Percentiles rank a stretch among this genome's conserved stretches.
Evolutionary conservation across 1,139 yeast species (phyloP).

Genomic region (Hyphopichia burtonii): DNA sequence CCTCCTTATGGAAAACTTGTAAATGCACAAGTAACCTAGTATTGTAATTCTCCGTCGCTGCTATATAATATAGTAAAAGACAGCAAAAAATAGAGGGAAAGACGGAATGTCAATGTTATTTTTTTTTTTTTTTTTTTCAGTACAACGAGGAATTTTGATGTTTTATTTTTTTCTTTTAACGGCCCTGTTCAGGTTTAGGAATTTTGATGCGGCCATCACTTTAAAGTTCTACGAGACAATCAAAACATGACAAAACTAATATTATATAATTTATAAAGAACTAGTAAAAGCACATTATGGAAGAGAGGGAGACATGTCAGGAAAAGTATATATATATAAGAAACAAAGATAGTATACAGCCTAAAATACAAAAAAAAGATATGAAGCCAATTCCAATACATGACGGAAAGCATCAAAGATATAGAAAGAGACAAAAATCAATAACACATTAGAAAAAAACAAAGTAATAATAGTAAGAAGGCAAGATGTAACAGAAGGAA

Average conservation of each 20-base stretch:
- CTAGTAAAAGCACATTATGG: too few relatives aligned
- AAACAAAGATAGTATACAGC: slow-evolving; percentile 4
- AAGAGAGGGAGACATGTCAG: background rate
- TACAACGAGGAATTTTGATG: background rate
- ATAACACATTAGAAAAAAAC: background rate
- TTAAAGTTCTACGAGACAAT: too few relatives aligned
- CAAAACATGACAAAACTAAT: too few relatives aligned
- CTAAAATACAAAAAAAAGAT: slow-evolving; percentile 3
- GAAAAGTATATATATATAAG: background rate
- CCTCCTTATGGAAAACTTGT: too few relatives aligned
- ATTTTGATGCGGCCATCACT: too few relatives aligned
- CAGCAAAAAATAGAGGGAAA: too few relatives aligned
- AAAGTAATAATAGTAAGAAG: background rate
- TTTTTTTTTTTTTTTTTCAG: background rate
- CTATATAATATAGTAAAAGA: too few relatives aligned
- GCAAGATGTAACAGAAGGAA: background rate
- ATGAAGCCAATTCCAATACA: background rate
- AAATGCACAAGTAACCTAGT: too few relatives aligned
- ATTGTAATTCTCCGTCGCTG: too few relatives aligned
- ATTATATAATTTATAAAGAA: too few relatives aligned
- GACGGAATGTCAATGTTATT: too few relatives aligned
- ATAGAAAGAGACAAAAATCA: background rate
- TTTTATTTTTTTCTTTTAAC: background rate
- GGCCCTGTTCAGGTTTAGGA: too few relatives aligned
- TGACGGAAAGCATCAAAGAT: background rate